phyloP scores from a whole-genome alignment of 2,329 filamentous ascomycete genomes.

The Trichoderma cornu-damae region DNA sequence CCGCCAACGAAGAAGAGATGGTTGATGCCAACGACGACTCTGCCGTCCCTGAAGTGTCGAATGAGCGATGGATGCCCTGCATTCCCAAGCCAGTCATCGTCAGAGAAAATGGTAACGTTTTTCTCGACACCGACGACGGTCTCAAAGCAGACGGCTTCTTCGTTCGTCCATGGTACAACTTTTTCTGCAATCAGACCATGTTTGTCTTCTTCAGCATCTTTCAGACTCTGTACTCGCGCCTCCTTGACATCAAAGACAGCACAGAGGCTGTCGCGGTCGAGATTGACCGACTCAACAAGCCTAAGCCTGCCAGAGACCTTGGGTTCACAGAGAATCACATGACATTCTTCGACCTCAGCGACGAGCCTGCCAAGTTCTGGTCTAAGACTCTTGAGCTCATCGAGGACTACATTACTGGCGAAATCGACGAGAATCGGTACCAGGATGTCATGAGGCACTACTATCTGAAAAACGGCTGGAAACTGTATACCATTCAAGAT shows the following conservation, averaged over 20 bases:
- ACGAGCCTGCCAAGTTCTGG: constrained; percentile 68
- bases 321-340: constrained; percentile 74
- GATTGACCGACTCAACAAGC: constrained; percentile 65
- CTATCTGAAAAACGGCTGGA: constrained; percentile 88
- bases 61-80: constrained; percentile 61
- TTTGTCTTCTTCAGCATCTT: constrained; percentile 95
- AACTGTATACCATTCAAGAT: constrained; percentile 87
- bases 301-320: constrained; percentile 77
- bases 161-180: constrained; percentile 73
- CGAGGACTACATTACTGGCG: constrained; percentile 77
- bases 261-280: constrained; percentile 68
- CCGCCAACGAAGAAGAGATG: constrained; percentile 71
- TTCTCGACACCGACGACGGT: constrained; percentile 55
- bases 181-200: constrained; percentile 87
- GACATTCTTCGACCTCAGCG: constrained; percentile 67
- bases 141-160: constrained; percentile 76
- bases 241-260: constrained; percentile 77
- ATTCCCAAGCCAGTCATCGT: constrained; percentile 53
- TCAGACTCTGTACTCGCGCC: constrained; percentile 79
- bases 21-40: constrained; percentile 55
- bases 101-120: constrained; percentile 49
- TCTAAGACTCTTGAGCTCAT: constrained; percentile 78
- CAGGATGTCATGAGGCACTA: constrained; percentile 89
- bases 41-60: constrained; percentile 56
- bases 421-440: constrained; percentile 75